phyloP scores from a whole-genome alignment of 257 asterid genomes.

The Euphrasia confusa region DNA sequence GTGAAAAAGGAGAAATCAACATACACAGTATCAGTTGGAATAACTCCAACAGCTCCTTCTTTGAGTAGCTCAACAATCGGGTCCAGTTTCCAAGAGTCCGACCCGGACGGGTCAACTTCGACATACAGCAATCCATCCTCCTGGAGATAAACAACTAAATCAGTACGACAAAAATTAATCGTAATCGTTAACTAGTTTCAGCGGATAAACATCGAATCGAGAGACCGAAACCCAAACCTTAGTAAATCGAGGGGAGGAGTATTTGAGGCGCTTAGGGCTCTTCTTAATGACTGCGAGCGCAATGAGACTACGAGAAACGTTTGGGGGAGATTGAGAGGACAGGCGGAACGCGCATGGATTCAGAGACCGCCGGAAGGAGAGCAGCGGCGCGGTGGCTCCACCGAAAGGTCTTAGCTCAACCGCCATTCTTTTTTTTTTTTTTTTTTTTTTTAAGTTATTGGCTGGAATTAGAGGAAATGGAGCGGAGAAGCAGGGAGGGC shows the following conservation, averaged over 20 bases:
- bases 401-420: constrained; percentile 33
- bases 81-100: constrained; percentile 85
- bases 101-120: constrained; percentile 74
- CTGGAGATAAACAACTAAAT: constrained; percentile 32
- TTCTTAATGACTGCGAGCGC: constrained; percentile 55
- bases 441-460: background rate
- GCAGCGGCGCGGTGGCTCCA: constrained; percentile 31
- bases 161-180: constrained; percentile 8
- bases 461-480: constrained; percentile 12
- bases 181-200: background rate
- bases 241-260: constrained; percentile 68
- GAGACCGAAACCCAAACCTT: constrained; percentile 40
- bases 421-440: constrained; percentile 41
- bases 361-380: constrained; percentile 37
- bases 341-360: constrained; percentile 28
- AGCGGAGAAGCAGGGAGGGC: background rate
- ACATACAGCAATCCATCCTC: constrained; percentile 55
- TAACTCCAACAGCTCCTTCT: constrained; percentile 92
- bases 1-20: constrained; percentile 11
- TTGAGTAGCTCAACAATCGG: constrained; percentile 71
- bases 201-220: background rate
- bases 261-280: constrained; percentile 91
- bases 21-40: constrained; percentile 93
- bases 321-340: constrained; percentile 27
- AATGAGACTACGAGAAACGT: constrained; percentile 31